Base-by-base conservation (phyloP, 257 asterid species). In the Forsythia suspensa region DNA sequence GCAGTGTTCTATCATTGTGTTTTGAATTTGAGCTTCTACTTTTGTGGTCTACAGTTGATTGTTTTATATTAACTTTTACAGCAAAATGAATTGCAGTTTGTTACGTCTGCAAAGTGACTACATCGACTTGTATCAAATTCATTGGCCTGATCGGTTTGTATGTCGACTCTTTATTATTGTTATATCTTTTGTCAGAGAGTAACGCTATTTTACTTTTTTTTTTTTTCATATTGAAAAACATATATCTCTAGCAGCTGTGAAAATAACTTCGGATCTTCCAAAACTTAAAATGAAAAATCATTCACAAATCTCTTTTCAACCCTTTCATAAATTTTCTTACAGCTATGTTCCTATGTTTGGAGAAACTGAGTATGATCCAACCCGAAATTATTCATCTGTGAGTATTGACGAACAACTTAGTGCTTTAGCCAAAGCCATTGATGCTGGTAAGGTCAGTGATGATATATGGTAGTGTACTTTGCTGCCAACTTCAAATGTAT, bases 61-160 rank as follows among this genome's bases (percentile, higher is more conserved):
- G 16, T 75, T 67, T 72, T 59, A 43, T 72, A 76, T 71, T 43
- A 41, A 66, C 38, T 80, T 79, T 79, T 73, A 81, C 72, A 21
- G 3, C 36, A 72, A 65, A 29, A 82, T 57, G 71, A 55, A 55
- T 71, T 85, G 83, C 94, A 91, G 99, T 88, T 89, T 95, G 84
- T 77, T 84, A 88, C 91, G 97, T 48, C 80, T 87, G 24, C 91
- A 83, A 74, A 89, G 87, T 65, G 99, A 95, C 84, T 90, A 88
- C 80, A 88, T 93, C 36, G 99, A 95, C 88, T 80, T 95, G 92
- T 95, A 95, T 85, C 99, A 95, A 86, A 37, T 95, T 88, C 99
- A 93, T 89, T 91, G 99, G 98, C 99, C 99, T 73, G 99, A 95
- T 86, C 96, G 99, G 99, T 95, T 84, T 77, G 98, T 91, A 80